Evolutionary conservation across 305 asterid species (phyloP).

Genomic region (Plantago coronopus): DNA sequence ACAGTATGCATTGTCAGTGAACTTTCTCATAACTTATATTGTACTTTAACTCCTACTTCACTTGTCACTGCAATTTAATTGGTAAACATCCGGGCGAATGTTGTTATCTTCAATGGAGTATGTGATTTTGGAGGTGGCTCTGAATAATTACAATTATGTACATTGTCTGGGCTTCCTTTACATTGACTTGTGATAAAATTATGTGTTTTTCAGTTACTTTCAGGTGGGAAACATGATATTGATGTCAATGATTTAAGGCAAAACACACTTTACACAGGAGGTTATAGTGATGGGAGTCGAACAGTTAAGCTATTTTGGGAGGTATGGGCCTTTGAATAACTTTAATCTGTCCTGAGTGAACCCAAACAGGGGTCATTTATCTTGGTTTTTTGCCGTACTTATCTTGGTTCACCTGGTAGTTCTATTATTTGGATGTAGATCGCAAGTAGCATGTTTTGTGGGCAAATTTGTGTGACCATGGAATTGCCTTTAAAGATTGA

Average conservation of each 20-base stretch:
- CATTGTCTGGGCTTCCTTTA: conserved; percentile 10
- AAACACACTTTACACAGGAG: conserved; percentile 87
- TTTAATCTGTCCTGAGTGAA: conserved; percentile 13
- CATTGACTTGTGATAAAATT: conserved; percentile 19
- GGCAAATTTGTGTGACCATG: not conserved
- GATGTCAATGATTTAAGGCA: conserved; percentile 82
- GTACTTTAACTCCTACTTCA: not conserved
- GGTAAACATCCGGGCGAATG: conserved; percentile 3
- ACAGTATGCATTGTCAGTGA: no score
- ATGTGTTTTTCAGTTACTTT: conserved; percentile 54
- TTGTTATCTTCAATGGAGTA: not conserved
- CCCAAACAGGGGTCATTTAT: conserved; percentile 13
- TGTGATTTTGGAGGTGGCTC: conserved; percentile 18
- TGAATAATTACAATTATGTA: conserved; percentile 13
- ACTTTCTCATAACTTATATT: no score
- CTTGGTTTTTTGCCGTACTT: conserved; percentile 16
- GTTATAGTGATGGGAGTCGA: conserved; percentile 83
- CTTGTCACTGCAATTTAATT: not conserved
- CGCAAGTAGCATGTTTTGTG: not conserved
- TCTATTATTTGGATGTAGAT: not conserved
- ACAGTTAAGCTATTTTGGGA: conserved; percentile 90
- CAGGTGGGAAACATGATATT: conserved; percentile 94
- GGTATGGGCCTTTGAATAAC: conserved; percentile 42
- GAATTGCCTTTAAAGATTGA: not conserved
- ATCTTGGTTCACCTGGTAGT: not conserved